These are phyloP conservation scores for Erythrophleum fordii DNA, from an alignment of 306 rosid genomes.

Conservation along the genomic window DNA sequence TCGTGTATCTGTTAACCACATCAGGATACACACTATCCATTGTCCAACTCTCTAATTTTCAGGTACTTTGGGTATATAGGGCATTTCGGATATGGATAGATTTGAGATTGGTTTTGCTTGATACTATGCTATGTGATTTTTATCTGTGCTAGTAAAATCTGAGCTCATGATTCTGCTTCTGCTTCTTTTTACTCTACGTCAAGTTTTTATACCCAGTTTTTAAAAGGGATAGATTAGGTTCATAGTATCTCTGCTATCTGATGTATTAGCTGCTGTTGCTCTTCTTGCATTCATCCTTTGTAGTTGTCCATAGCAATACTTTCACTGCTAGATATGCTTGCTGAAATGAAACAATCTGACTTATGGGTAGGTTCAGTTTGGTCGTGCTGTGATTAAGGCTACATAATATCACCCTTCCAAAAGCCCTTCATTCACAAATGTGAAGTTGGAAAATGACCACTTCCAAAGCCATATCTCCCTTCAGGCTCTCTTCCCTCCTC, in stretches of 20 bases:
- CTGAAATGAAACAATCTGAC: slow-evolving; percentile 5
- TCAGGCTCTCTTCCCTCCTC: slow-evolving; percentile 75
- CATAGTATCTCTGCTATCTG: not conserved
- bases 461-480: slow-evolving; percentile 62
- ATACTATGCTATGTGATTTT: not conserved
- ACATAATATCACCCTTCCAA: not conserved
- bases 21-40: not conserved
- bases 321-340: not conserved
- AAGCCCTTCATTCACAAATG: not conserved
- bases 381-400: not conserved
- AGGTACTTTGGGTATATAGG: not conserved
- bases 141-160: not conserved
- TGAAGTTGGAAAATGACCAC: slow-evolving; percentile 43
- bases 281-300: not conserved
- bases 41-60: not conserved
- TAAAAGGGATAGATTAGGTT: not conserved
- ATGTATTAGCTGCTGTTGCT: not conserved
- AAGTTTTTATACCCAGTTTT: not conserved
- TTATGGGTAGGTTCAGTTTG: slow-evolving; percentile 4
- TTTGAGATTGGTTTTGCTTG: not conserved
- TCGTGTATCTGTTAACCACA: not conserved
- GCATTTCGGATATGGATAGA: not conserved
- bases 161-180: not conserved
- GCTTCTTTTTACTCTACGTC: not conserved
- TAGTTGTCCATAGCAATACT: not conserved